Evolutionary conservation across 192 early-diverging fungal species (phyloP), one percentile per base, ranked within the genome.

Genomic region (Coemansia sp.): DNA sequence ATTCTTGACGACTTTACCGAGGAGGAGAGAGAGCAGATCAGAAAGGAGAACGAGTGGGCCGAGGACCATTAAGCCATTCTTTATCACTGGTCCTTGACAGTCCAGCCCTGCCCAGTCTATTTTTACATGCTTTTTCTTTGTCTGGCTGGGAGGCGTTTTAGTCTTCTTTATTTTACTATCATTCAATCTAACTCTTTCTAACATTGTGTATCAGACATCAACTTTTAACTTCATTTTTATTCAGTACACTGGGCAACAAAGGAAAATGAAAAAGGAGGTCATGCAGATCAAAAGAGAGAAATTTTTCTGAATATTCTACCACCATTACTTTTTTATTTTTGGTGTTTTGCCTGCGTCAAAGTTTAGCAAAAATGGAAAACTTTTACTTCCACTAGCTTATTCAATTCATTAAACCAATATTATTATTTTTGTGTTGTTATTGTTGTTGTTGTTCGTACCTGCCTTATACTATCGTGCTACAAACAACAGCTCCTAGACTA

Each of bases 1-100:
- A 98, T 99, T 70, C 81, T 83, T 45, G 92, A 95, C 71, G 98
- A 99, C 77, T 98, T 99, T 86, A 95, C 93, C 10, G 89, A 90
- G 9, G 98, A 98, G 76, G 96, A 99, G 83, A 92, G 93, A 79
- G 96, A 92, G 61, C 95, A 98, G 86, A 92, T 92, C 67, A 82
- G 83, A 60, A 88, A 84, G 68, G 93, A 94, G 75, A 94, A 94
- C 85, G 88, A 90, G 74, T 90, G 88, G 88, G 87, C 87, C 64
- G 86, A 87, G 77, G 84, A 83, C 68, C 78, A 81, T 23, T 87
- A 78, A 79, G 6, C 21, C 48, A 0, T 42, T 54, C 8, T 32
- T 32, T 42, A 61, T 18, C 48, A 37, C 50, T 1, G 21, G 21
- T 49, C 18, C 6, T 39, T 61, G n/a, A 2, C 32, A 32, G 32